Base-by-base conservation (phyloP, 306 rosid species). In the Gastrolobium bilobum region DNA sequence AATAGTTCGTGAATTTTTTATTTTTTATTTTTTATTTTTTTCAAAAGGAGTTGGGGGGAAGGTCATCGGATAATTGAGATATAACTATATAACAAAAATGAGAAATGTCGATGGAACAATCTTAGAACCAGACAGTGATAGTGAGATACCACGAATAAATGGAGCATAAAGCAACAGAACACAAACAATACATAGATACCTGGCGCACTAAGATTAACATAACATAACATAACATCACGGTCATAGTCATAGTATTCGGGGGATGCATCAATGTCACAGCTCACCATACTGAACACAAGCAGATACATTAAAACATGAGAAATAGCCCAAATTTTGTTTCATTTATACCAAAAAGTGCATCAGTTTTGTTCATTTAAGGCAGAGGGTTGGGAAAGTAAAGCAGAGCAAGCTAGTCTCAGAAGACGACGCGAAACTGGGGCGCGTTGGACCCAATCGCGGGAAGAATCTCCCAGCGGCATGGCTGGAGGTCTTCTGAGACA, bases 401-500 rank as follows among this genome's bases (percentile, higher is more conserved):
- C 37, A 68, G 11, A 47, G 5, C 6, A 43, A 2, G 2, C 7
- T 1, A 13, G 35, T 30, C 60, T 87, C 83, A 89, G 86, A 94
- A 91, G 71, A 90, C 96, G 31, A 92, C 91, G 69, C 97, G 98
- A 63, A 95, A 95, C 87, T 91, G 99, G 0, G 99, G 99, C 2
- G 97, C 96, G 56, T 91, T 92, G 42, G 97, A 77, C 59, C 77
- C 90, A 76, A 73, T 29, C 1, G 99, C 97, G 10, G 99, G 93
- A 37, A 90, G 79, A 60, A 95, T 87, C 87, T 92, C 98, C 98
- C 99, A 95, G 48, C 97, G 97, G 90, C 99, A 95, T 9, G 99
- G 99, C 76, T 95, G 96, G 64, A 95, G 96, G 3, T 95, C 98
- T 42, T 95, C 99, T 63, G 99, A 92, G 76, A 95, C 98, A 6